These are phyloP conservation scores for Rhodamnia rubescens DNA, from an alignment of 345 rosid genomes.

Conservation along the genomic window DNA sequence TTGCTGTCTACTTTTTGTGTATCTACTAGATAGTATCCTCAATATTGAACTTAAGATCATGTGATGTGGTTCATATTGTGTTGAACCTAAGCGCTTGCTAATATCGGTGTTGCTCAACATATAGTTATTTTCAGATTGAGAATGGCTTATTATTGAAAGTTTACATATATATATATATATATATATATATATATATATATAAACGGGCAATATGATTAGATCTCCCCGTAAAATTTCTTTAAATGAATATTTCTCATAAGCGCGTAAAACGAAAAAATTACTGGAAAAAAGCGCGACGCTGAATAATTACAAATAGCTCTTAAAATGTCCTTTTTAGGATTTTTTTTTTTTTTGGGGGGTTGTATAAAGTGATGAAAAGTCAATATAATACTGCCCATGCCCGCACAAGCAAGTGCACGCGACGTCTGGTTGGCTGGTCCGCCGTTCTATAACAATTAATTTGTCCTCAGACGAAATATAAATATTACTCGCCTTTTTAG, in stretches of 20 bases:
- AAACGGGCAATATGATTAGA: not conserved
- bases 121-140: not conserved
- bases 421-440: constrained; percentile 46
- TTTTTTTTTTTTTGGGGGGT: not conserved
- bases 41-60: not conserved
- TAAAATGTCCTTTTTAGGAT: not conserved
- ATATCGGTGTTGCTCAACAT: not conserved
- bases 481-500: not conserved
- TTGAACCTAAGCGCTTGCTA: not conserved
- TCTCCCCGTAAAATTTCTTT: not conserved
- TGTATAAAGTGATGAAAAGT: not conserved
- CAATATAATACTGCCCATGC: constrained; percentile 1
- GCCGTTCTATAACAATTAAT: not conserved
- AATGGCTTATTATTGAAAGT: not conserved
- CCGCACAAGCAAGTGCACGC: constrained; percentile 33
- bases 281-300: not conserved
- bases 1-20: not conserved
- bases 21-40: not conserved
- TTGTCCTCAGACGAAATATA: not conserved
- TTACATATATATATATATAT: too few relatives aligned
- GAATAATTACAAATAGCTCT: not conserved
- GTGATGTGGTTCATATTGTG: not conserved
- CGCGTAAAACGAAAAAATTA: not conserved
- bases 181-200: too few relatives aligned
- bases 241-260: not conserved